Conservation (phyloP, 192 early-diverging fungal genomes). For the Thamnidium elegans region DNA sequence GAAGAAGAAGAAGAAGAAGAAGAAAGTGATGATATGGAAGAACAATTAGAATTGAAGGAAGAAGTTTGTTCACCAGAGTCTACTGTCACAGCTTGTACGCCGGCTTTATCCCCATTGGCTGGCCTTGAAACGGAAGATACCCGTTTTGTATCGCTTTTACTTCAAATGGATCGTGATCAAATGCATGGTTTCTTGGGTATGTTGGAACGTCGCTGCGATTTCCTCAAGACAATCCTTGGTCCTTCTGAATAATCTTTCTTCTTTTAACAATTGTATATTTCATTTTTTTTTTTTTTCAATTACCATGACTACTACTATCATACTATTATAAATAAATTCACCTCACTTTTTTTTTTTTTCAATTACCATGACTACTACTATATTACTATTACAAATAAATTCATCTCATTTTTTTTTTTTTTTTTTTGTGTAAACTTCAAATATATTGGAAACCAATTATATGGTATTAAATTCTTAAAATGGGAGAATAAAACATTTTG, state of each 20-base stretch:
- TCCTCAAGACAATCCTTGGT: constrained; percentile 20
- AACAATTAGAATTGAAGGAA: no score
- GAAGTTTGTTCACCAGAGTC: neutral
- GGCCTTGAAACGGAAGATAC: constrained; percentile 28
- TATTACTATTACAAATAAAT: no score
- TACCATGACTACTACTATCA: no score
- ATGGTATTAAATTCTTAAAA: no score
- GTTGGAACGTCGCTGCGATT: constrained; percentile 51
- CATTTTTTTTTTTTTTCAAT: neutral
- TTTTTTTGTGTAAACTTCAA: no score
- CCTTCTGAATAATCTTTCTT: neutral
- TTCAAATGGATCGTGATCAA: constrained; percentile 49
- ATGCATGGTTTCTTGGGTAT: constrained; percentile 51
- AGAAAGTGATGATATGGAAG: neutral
- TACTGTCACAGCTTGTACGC: neutral
- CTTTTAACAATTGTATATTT: no score
- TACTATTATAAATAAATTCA: no score
- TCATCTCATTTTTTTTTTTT: neutral
- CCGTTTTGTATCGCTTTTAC: constrained; percentile 27
- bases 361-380: no score
- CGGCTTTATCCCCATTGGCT: neutral
- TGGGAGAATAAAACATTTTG: no score
- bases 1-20: neutral
- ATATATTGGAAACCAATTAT: no score
- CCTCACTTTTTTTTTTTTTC: neutral